phyloP scores from a whole-genome alignment of 2,329 filamentous ascomycete genomes.

The Aphanoascus verrucosus region DNA sequence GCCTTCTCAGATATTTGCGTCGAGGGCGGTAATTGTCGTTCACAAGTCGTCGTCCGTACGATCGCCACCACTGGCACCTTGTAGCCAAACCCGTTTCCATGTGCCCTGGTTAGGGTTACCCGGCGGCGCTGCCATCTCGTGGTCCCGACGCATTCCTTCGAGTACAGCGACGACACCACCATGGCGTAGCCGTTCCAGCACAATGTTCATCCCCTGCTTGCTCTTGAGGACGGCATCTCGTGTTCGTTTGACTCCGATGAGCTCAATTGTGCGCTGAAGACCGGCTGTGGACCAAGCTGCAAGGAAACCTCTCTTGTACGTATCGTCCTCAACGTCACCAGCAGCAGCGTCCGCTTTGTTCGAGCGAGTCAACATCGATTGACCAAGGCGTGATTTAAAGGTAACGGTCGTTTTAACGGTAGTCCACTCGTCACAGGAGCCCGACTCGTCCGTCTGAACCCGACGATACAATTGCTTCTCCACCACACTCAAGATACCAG shows the following conservation, averaged over 20 bases:
- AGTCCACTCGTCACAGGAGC: constrained; percentile 36
- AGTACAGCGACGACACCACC: constrained; percentile 60
- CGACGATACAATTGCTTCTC: constrained; percentile 49
- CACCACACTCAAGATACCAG: constrained; percentile 52
- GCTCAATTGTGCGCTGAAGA: constrained; percentile 53
- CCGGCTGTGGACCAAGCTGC: constrained; percentile 49
- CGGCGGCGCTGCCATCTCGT: constrained; percentile 29
- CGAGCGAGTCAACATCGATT: constrained; percentile 40
- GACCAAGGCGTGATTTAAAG: constrained; percentile 50
- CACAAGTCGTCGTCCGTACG: constrained; percentile 10
- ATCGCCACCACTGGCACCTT: constrained; percentile 21
- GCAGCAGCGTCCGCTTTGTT: constrained; percentile 30
- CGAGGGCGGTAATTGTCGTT: not conserved
- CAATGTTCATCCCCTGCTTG: constrained; percentile 56
- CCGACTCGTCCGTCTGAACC: constrained; percentile 18
- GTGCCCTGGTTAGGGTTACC: constrained; percentile 30
- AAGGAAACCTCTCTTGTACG: constrained; percentile 47
- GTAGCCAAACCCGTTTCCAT: constrained; percentile 35
- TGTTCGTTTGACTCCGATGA: constrained; percentile 51
- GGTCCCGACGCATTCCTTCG: constrained; percentile 57
- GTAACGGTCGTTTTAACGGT: constrained; percentile 52
- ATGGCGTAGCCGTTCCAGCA: constrained; percentile 51
- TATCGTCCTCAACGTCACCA: constrained; percentile 40
- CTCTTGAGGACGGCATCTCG: constrained; percentile 52
- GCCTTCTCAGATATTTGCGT: not conserved